These are phyloP conservation scores for Glaciozyma martinii DNA, from an alignment of 768 basidiomycete genomes.

Conservation along the genomic window DNA sequence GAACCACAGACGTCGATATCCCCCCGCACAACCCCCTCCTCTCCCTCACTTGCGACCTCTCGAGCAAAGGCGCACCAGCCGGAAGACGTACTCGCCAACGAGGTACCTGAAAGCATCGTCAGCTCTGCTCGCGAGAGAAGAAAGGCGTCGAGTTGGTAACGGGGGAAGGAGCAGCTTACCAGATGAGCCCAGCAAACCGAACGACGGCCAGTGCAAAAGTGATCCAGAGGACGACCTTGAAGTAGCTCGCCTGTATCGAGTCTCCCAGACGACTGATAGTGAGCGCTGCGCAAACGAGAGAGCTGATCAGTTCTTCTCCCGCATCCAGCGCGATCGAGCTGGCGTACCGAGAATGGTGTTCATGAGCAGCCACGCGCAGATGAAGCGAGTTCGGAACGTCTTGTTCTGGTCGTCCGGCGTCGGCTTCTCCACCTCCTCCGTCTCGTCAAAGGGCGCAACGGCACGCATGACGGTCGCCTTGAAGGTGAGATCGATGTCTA, in stretches of 20 bases:
- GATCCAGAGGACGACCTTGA: conserved; percentile 26
- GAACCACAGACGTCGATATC: too few relatives aligned
- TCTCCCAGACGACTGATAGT: conserved; percentile 16
- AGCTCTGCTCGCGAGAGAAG: too few relatives aligned
- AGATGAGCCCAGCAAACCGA: conserved; percentile 1
- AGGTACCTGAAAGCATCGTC: too few relatives aligned
- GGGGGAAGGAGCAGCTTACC: too few relatives aligned
- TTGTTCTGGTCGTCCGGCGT: conserved; percentile 81
- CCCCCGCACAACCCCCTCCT: too few relatives aligned
- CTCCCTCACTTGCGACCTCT: too few relatives aligned
- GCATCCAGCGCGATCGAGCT: background rate
- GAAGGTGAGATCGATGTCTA: conserved; percentile 83
- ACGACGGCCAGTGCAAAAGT: conserved; percentile 14
- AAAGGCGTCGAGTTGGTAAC: too few relatives aligned
- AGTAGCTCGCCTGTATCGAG: conserved; percentile 13
- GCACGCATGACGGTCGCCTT: conserved; percentile 81
- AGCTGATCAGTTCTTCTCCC: background rate
- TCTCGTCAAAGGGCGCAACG: conserved; percentile 60
- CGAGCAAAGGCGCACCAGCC: too few relatives aligned
- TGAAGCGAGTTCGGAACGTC: conserved; percentile 84
- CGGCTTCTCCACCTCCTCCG: conserved; percentile 64
- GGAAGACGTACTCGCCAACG: too few relatives aligned
- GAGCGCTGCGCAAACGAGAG: conserved; percentile 11
- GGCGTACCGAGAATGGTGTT: conserved; percentile 46
- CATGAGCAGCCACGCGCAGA: conserved; percentile 67